Evolutionary conservation across 805 yeast genomes (phyloP), one percentile per base, ranked within the genome.

Genomic region (Pichia scutulata): DNA sequence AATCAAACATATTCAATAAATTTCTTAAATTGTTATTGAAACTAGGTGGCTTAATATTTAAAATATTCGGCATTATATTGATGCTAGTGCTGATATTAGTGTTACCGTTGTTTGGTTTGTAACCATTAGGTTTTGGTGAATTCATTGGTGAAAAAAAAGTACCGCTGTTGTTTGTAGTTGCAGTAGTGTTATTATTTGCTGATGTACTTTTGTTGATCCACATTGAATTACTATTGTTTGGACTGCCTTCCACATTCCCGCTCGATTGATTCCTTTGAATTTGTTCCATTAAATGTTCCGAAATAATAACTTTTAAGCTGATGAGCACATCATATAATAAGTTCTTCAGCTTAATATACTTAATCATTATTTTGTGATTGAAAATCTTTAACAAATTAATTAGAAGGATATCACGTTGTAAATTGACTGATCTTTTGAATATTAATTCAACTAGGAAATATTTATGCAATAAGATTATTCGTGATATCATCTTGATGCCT

Each of bases 401-500:
- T 52, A 80, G 60, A 48, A 82, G 77, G 10, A 59, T 67, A 49
- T 77, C 77, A 41, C 74, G 67, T 47, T 73, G 68, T 25, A 65
- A 60, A 63, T 60, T 72, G 53, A 58, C 56, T 51, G 74, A 57
- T 60, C 75, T 63, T 45, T 71, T 73, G 46, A 69, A 52, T 1
- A 80, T 68, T n/a, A 75, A 60, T 7, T 71, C 68, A 18, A 76
- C 76, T 39, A 82, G 63, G 19, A 76, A 71, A 3, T 66, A 61
- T 57, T 78, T 78, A 60, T 82, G 86, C 44, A 82, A 76, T 44
- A 80, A 71, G n/a, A 82, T 65, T 16, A 82, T 76, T 50, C 81
- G 70, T 51, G 81, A 67, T 52, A 78, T 71, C 25, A 80, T 68
- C 8, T 77, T 71, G 7, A 81, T 69, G 0, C 79, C 55, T 10